Conservation (phyloP, 176 grass and related monocot genomes). For the Dendrocalamus sinicus region DNA sequence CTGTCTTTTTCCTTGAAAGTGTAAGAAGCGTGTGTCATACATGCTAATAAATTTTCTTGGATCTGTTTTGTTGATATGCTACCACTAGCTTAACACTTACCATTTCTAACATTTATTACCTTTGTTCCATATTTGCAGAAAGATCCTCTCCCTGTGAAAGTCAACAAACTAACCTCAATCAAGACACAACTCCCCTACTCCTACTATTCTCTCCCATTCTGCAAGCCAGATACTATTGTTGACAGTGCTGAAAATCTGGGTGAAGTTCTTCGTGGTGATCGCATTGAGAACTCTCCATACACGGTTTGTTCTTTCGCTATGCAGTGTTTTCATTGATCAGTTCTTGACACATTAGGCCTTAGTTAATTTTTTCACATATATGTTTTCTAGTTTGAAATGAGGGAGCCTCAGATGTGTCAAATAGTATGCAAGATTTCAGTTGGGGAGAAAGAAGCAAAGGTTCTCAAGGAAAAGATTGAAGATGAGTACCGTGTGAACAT, state of each 20-base stretch:
- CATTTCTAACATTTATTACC: not conserved
- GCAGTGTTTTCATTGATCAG: constrained; percentile 13
- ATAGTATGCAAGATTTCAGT: constrained; percentile 79
- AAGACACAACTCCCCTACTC: constrained; percentile 93
- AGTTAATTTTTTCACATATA: constrained; percentile 16
- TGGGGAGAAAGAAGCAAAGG: constrained; percentile 70
- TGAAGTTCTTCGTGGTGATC: constrained; percentile 88
- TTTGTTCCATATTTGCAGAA: constrained; percentile 53
- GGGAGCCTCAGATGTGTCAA: constrained; percentile 83
- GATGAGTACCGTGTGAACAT: constrained; percentile 92
- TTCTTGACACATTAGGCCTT: constrained; percentile 19
- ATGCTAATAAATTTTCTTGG: not conserved
- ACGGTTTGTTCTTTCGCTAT: constrained; percentile 49
- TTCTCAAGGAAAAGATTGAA: constrained; percentile 90
- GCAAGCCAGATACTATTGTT: constrained; percentile 67
- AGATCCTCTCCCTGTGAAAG: constrained; percentile 69
- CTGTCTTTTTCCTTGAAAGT: not conserved
- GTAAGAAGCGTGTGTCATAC: not conserved
- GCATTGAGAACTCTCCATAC: constrained; percentile 88
- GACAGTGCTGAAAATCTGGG: constrained; percentile 91
- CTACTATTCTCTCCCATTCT: constrained; percentile 90
- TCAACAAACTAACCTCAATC: constrained; percentile 90
- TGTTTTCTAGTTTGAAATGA: constrained; percentile 80
- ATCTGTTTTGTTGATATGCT: not conserved
- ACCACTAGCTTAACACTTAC: not conserved